Evolutionary conservation across 2,329 filamentous ascomycete genomes (phyloP), one percentile per base, ranked within the genome.

Genomic region (Calonectria hongkongensis): DNA sequence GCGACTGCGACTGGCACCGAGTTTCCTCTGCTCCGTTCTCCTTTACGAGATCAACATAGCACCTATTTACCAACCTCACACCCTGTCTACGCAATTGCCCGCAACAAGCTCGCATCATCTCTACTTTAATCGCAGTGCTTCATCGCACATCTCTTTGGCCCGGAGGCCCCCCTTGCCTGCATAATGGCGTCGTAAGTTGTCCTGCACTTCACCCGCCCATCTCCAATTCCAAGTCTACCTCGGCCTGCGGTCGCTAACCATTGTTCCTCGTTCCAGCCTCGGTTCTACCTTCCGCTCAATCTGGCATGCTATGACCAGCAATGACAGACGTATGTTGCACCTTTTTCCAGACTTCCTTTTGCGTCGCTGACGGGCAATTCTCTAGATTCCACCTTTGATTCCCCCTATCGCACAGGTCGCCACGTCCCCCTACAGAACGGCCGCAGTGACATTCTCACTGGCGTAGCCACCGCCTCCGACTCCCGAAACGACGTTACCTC

Each of bases 311-410:
- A 97, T 93, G 90, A 93, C 91, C 85, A 93, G 91, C 79, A 88
- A 93, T 87, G 91, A 93, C 83, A 86, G 91, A 85, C 91, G 91
- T 93, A 86, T 82, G 91, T 36, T 74, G 63, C 64, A 13, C 47
- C 73, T 66, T 28, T 54, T 43, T 71, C 64, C 21, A 43, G 16
- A 15, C 27, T 21, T 36, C 62, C 33, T 69, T 72, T 54, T 64
- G 36, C 56, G 33, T 70, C 39, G 58, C 75, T 81, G 75, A 76
- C 78, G 66, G 68, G 60, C 30, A 80, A 36, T 67, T 76, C 66
- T 74, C 15, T 70, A 98, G 97, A 99, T 87, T 98, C 97, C 76
- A 93, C 92, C 74, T 94, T 94, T 88, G 95, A 99, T 86, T 98
- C 96, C 72, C 96, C 97, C 64, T 97, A 98, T 86, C 93, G 96